Conservation (phyloP, 345 rosid species). For the Lumnitzera littorea region DNA sequence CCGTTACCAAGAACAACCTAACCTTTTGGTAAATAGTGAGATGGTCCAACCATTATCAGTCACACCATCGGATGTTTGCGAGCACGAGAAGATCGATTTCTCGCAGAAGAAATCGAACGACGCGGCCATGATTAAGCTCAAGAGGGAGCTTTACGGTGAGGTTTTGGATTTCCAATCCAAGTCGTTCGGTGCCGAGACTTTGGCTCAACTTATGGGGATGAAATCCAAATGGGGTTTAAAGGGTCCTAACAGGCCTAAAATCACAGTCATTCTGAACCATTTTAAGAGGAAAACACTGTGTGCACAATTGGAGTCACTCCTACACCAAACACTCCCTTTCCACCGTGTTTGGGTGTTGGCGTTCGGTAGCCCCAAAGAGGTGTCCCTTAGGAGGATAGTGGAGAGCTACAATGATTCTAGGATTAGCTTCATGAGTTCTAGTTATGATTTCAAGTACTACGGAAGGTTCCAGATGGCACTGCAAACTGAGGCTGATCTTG, state of each 20-base stretch:
- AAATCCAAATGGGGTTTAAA: slow-evolving; percentile 73
- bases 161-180: slow-evolving; percentile 52
- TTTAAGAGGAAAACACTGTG: slow-evolving; percentile 96
- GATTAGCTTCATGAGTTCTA: slow-evolving; percentile 87
- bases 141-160: slow-evolving; percentile 63
- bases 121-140: slow-evolving; percentile 66
- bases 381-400: slow-evolving; percentile 57
- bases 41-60: slow-evolving; percentile 25
- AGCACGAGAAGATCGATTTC: slow-evolving; percentile 86
- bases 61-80: slow-evolving; percentile 54
- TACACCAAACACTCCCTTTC: slow-evolving; percentile 83
- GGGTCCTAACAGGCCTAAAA: slow-evolving; percentile 56
- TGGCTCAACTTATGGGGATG: slow-evolving; percentile 65
- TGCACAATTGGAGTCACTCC: slow-evolving; percentile 79
- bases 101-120: slow-evolving; percentile 82
- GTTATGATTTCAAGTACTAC: slow-evolving; percentile 91
- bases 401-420: slow-evolving; percentile 77
- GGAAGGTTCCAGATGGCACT: slow-evolving; percentile 96
- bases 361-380: slow-evolving; percentile 86
- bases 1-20: slow-evolving; percentile 52
- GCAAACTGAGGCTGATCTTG: slow-evolving; percentile 89
- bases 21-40: slow-evolving; percentile 20
- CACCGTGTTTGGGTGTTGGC: slow-evolving; percentile 93
- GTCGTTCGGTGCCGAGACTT: slow-evolving; percentile 56
- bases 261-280: slow-evolving; percentile 87